Evolutionary conservation across 2,329 filamentous ascomycete genomes (phyloP).

Genomic region (Aureobasidium melanogenum): DNA sequence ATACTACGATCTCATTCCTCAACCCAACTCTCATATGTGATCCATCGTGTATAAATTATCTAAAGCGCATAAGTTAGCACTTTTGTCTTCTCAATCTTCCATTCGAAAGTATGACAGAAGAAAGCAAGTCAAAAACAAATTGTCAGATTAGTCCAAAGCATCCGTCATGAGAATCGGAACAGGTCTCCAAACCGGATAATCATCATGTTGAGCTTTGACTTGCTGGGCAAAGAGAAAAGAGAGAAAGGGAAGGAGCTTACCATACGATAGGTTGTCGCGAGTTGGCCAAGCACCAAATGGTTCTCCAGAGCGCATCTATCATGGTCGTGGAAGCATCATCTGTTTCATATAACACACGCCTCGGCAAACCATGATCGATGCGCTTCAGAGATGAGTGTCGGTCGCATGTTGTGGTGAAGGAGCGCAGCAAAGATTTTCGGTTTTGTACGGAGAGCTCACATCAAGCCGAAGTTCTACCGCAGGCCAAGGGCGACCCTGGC

Average conservation of each 20-base stretch:
- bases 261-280: not conserved
- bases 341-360: not conserved
- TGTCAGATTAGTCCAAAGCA: constrained; percentile 7
- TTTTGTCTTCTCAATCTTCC: not conserved
- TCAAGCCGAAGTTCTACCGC: not conserved
- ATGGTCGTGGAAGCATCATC: not conserved
- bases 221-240: not conserved
- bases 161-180: constrained; percentile 8
- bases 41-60: not conserved
- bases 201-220: not conserved
- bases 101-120: not conserved
- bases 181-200: constrained; percentile 11
- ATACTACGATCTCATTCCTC: not conserved
- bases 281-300: not conserved
- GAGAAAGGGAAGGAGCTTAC: not conserved
- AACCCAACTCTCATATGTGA: not conserved
- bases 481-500: not conserved
- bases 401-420: not conserved
- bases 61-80: not conserved
- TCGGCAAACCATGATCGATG: not conserved
- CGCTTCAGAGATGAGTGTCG: not conserved
- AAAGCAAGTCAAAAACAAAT: not conserved
- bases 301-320: not conserved
- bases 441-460: not conserved
- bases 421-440: not conserved